Evolutionary conservation across 2,329 filamentous ascomycete genomes (phyloP).

Genomic region (Plectosphaerella plurivora): DNA sequence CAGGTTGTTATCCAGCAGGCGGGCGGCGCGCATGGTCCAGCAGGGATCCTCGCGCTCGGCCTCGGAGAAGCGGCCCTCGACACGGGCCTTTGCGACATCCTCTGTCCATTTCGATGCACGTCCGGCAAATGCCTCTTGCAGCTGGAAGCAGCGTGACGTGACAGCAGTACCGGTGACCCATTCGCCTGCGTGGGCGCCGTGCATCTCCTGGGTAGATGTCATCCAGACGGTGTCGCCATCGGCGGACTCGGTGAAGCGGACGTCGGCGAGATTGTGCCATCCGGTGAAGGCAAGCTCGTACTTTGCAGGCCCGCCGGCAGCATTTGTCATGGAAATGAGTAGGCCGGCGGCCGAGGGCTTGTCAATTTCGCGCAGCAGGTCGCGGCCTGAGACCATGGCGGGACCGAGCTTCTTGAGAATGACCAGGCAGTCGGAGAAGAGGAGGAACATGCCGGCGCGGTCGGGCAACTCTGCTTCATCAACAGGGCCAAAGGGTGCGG

Average conservation of each 20-base stretch:
- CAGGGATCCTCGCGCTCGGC: slow-evolving; percentile 73
- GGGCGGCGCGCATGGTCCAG: slow-evolving; percentile 74
- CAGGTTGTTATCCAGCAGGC: slow-evolving; percentile 56
- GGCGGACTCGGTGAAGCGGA: slow-evolving; percentile 68
- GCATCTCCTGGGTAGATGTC: slow-evolving; percentile 59
- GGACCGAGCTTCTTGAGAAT: slow-evolving; percentile 67
- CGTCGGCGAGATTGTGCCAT: slow-evolving; percentile 63
- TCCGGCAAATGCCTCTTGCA: slow-evolving; percentile 73
- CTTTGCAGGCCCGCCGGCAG: slow-evolving; percentile 53
- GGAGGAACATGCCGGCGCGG: slow-evolving; percentile 66
- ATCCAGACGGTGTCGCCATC: slow-evolving; percentile 65
- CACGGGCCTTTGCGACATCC: slow-evolving; percentile 79
- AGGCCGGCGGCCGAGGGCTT: slow-evolving; percentile 65
- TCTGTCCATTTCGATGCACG: slow-evolving; percentile 75
- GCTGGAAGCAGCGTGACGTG: slow-evolving; percentile 63
- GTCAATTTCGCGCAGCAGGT: slow-evolving; percentile 79
- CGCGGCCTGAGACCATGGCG: slow-evolving; percentile 64
- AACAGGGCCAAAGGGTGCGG: slow-evolving; percentile 60
- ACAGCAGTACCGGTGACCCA: slow-evolving; percentile 44
- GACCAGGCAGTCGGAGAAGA: slow-evolving; percentile 80
- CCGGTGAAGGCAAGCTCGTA: slow-evolving; percentile 74
- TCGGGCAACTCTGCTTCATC: slow-evolving; percentile 36
- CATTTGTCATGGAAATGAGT: slow-evolving; percentile 60
- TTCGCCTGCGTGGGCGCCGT: slow-evolving; percentile 44
- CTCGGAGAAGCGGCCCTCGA: slow-evolving; percentile 82